Evolutionary conservation across 1,284 basidiomycete species (phyloP).

Genomic region (Fomitiporia mediterranea): DNA sequence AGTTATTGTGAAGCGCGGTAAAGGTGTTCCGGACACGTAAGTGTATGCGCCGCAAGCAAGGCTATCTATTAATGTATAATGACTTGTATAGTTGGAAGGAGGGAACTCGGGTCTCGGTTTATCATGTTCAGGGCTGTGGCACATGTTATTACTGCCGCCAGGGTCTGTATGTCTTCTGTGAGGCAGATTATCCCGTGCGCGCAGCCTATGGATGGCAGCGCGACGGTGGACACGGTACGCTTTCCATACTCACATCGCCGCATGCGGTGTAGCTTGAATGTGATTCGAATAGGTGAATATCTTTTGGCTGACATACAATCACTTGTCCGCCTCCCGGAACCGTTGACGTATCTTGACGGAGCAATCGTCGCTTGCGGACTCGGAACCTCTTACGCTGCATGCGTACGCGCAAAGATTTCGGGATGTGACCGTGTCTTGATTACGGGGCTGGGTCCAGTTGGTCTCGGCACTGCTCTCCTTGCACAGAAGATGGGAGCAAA

Average conservation of each 20-base stretch:
- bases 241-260: not conserved
- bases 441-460: constrained; percentile 21
- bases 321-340: constrained; percentile 16
- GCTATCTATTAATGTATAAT: too few relatives aligned
- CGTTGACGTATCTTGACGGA: constrained; percentile 20
- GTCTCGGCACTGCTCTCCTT: constrained; percentile 18
- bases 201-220: constrained; percentile 21
- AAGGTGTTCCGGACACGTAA: constrained; percentile 17
- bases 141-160: constrained; percentile 15
- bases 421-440: constrained; percentile 19
- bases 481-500: constrained; percentile 20
- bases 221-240: constrained; percentile 20
- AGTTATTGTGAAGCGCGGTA: constrained; percentile 18
- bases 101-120: constrained; percentile 18
- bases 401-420: constrained; percentile 17
- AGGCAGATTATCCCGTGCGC: constrained; percentile 2
- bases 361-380: constrained; percentile 20
- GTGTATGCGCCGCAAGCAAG: too few relatives aligned
- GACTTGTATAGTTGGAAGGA: constrained; percentile 20
- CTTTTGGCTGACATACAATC: constrained; percentile 17
- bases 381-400: constrained; percentile 21
- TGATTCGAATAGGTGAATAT: constrained; percentile 16
- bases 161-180: constrained; percentile 18
- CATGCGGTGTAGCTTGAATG: not conserved
- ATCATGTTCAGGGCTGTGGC: constrained; percentile 21